Evolutionary conservation across 768 basidiomycete species (phyloP), one percentile per base, ranked within the genome.

Genomic region (Suillus sp.): DNA sequence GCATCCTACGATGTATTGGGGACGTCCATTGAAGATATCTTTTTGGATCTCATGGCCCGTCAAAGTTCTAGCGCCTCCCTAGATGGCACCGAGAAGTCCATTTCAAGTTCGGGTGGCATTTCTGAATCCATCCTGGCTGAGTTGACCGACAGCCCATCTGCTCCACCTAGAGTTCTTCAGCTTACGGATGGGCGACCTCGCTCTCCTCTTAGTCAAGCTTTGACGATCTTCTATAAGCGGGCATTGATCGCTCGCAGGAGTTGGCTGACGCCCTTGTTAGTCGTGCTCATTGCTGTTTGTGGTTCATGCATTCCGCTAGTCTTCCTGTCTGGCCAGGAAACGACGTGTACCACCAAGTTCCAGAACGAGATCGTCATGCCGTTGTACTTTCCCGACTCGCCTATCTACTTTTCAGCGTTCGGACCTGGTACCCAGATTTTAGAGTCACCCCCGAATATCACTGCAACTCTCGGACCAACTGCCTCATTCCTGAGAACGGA

Each of bases 21-120:
- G 11, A 88, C 91, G 0, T 85, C 90, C 9, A 88, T 94, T 47
- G 92, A 94, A 72, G 90, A 92, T 62, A 89, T 94, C 50, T 93
- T 94, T 77, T 80, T 94, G 22, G 80, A 83, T 45, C 74, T 94
- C 20, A 91, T 92, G 89, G 74, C 74, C 53, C 77, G 81, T 3
- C 69, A 72, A 59, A 45, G n/a, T 34, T 62, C 20, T 40, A 32
- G 18, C 1, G 62, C 47, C 27, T 68, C 54, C 2, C 51, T 34
- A 14, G 76, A 81, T 32, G 74, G 79, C 16, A 65, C 64, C 2
- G 65, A 71, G 16, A 67, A 70, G 48, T 70, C 66, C 25, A 64
- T 68, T 35, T 54, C 62, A 22, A 70, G 63, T 30, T 37, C 59
- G 25, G 63, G 60, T 18, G 47, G 18, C 10, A 14, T 57, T 4